phyloP scores from a whole-genome alignment of 2,329 filamentous ascomycete genomes.

The Colletotrichum sp. region DNA sequence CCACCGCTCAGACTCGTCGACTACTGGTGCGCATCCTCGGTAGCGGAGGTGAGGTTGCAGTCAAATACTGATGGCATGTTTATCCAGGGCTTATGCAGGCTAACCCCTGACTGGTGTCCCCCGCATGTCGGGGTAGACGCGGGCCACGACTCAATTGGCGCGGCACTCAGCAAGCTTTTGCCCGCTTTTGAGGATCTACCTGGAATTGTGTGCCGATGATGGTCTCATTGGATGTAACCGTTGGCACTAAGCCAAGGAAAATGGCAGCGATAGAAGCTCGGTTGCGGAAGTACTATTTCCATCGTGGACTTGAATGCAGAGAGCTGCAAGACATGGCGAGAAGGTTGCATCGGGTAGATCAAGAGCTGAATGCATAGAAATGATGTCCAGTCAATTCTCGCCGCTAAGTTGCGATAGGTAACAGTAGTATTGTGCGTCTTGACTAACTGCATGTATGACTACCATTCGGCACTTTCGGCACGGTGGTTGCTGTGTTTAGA shows the following conservation, averaged over 20 bases:
- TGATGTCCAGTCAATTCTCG: not conserved
- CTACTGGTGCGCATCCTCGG: slow-evolving; percentile 15
- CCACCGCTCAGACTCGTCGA: not conserved
- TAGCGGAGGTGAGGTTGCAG: slow-evolving; percentile 8
- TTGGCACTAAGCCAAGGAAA: not conserved
- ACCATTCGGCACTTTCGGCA: not conserved
- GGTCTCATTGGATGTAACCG: not conserved
- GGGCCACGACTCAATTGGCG: not conserved
- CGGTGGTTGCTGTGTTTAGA: not conserved
- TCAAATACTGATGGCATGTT: not conserved
- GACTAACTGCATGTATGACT: not conserved
- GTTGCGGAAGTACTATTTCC: not conserved
- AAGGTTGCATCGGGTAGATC: not conserved
- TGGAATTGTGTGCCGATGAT: not conserved
- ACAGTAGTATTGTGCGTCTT: not conserved
- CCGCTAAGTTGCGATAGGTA: not conserved
- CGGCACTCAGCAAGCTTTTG: not conserved
- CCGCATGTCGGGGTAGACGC: not conserved
- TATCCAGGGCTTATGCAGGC: not conserved
- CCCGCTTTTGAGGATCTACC: not conserved
- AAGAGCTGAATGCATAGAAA: not conserved
- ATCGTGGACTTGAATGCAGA: not conserved
- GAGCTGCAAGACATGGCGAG: not conserved
- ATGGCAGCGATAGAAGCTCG: not conserved
- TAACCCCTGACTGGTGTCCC: not conserved